Evolutionary conservation across 371 early-diverging fungal genomes (phyloP).

Genomic region (Circinella minor): DNA sequence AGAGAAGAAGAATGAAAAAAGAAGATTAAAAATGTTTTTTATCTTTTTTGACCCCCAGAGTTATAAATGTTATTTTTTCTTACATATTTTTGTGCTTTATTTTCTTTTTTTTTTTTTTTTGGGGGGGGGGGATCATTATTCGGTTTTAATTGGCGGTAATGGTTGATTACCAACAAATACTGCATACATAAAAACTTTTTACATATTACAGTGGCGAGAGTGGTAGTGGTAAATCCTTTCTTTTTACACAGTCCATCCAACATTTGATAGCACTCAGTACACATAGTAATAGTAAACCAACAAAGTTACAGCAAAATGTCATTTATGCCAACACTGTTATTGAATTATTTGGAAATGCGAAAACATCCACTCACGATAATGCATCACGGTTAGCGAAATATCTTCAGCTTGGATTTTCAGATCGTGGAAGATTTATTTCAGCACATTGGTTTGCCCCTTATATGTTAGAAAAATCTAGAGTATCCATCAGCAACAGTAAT

Average conservation of each 20-base stretch:
- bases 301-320: constrained; percentile 73
- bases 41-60: too few species aligned
- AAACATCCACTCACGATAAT: constrained; percentile 75
- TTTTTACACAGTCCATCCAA: constrained; percentile 62
- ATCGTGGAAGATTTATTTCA: constrained; percentile 83
- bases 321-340: constrained; percentile 73
- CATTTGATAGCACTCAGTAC: constrained; percentile 73
- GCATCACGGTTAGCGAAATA: constrained; percentile 87
- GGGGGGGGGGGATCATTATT: not conserved
- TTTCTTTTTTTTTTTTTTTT: not conserved
- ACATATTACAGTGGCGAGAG: constrained; percentile 73
- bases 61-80: too few species aligned
- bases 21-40: too few species aligned
- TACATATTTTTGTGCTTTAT: not conserved
- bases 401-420: constrained; percentile 87
- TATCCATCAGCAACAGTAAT: constrained; percentile 41
- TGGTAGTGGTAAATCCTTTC: constrained; percentile 87
- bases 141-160: too few species aligned
- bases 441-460: constrained; percentile 83
- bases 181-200: too few species aligned
- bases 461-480: constrained; percentile 84
- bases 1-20: not conserved
- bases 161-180: too few species aligned
- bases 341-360: constrained; percentile 83
- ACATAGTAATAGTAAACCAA: constrained; percentile 69